Base-by-base conservation (phyloP, 352 stramenopile genomes). In the Pythium oligandrum region DNA sequence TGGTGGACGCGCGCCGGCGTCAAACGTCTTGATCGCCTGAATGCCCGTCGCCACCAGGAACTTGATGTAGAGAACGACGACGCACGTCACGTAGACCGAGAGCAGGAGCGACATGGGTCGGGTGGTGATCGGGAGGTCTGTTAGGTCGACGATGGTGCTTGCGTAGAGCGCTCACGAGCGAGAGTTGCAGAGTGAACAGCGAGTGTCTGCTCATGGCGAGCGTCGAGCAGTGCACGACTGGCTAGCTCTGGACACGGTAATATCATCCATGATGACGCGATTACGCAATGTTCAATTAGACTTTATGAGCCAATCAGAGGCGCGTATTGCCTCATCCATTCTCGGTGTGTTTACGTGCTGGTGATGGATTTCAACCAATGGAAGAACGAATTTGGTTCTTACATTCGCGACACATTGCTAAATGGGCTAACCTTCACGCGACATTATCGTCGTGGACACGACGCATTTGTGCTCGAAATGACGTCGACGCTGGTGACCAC, bases 11-110 rank as follows among this genome's bases (percentile, higher is more conserved):
- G 48, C 55, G 48, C 68, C 68, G 2, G 68, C 60, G 17, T 61
- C 48, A 39, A 76, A 71, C n/a, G 55, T 59, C 61, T 73, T 73
- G 57, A 55, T 58, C 53, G 57, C 64, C 50, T 77, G 64, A 30
- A 71, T 61, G 40, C 42, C 10, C 43, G 59, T 66, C n/a, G 53
- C 44, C 5, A 58, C 43, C 43, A 48, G 9, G 43, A 48, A 48
- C 43, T 64, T 61, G 44, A 53, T 50, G 52, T 66, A 61, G 34
- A 61, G 40, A 35, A 57, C 42, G 10, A 48, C 52, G 40, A 44
- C 44, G 26, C 33, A 59, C 37, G 46, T 44, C 45, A 48, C 46
- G 39, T 44, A 59, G 40, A 51, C 52, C 17, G 7, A 32, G 42
- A 38, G 45, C 32, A 8, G 42, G 42, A 47, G 11, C 42, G 31